These are phyloP conservation scores for Candida taoyuanica DNA, from an alignment of 805 yeast genomes.

Conservation along the genomic window DNA sequence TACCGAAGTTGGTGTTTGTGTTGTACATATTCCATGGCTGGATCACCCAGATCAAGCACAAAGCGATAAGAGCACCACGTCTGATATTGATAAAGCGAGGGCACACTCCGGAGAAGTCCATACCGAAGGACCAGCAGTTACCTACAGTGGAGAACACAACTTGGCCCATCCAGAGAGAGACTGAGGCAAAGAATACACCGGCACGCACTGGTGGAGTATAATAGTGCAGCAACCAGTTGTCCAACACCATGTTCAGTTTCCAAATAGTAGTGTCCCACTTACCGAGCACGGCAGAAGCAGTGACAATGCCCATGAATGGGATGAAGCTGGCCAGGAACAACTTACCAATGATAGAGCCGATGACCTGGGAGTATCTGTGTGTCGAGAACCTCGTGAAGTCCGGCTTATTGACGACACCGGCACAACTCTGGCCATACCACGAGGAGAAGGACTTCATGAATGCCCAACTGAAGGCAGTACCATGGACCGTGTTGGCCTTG, in stretches of 20 bases:
- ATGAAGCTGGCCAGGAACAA: constrained; percentile 32
- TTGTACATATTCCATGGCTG: constrained; percentile 36
- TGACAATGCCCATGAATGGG: constrained; percentile 35
- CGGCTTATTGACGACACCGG: constrained; percentile 35
- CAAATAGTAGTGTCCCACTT: constrained; percentile 33
- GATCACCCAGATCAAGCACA: constrained; percentile 29
- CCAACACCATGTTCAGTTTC: constrained; percentile 33
- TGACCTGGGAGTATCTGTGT: constrained; percentile 20
- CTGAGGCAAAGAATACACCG: constrained; percentile 34
- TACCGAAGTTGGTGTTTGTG: constrained; percentile 28
- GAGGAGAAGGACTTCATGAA: constrained; percentile 36
- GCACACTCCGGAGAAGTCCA: constrained; percentile 23
- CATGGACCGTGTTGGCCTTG: constrained; percentile 8
- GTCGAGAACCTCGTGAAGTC: constrained; percentile 37
- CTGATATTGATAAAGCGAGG: constrained; percentile 28
- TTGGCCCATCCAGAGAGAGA: constrained; percentile 5
- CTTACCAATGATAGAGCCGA: constrained; percentile 28
- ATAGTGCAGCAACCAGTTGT: constrained; percentile 33
- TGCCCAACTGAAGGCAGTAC: constrained; percentile 29
- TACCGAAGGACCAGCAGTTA: constrained; percentile 29
- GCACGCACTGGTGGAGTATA: constrained; percentile 34
- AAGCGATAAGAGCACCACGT: constrained; percentile 31
- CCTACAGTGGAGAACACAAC: constrained; percentile 14
- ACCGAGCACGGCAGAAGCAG: constrained; percentile 31
- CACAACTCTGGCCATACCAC: constrained; percentile 37